These are phyloP conservation scores for Colletotrichum chlorophyti DNA, from an alignment of 2,329 filamentous ascomycete species.

Conservation along the genomic window DNA sequence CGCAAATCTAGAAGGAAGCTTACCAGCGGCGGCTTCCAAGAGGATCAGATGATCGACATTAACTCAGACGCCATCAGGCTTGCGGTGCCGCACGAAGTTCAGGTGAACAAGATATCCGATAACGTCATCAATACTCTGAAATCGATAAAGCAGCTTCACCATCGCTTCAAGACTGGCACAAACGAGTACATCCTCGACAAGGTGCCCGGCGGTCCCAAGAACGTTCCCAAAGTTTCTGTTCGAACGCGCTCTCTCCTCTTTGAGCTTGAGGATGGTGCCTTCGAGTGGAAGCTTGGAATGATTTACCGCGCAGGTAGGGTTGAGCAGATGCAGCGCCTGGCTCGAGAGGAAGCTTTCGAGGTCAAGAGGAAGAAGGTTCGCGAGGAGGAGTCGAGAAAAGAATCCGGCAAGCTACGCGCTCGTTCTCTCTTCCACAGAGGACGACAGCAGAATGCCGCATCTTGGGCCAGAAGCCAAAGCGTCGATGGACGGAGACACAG, in stretches of 20 bases:
- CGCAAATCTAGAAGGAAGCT: slow-evolving; percentile 77
- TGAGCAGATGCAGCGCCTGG: slow-evolving; percentile 89
- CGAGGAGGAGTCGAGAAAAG: slow-evolving; percentile 69
- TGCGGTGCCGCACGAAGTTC: slow-evolving; percentile 88
- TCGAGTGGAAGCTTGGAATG: slow-evolving; percentile 95
- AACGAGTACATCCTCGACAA: slow-evolving; percentile 91
- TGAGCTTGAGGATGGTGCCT: slow-evolving; percentile 93
- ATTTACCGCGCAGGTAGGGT: slow-evolving; percentile 90
- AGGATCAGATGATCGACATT: slow-evolving; percentile 85
- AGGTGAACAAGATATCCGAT: slow-evolving; percentile 90
- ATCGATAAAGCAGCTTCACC: slow-evolving; percentile 87
- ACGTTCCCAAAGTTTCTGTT: slow-evolving; percentile 84
- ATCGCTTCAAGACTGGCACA: slow-evolving; percentile 86
- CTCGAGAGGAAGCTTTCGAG: slow-evolving; percentile 87
- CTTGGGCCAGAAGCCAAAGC: slow-evolving; percentile 61
- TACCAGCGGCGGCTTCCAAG: slow-evolving; percentile 60
- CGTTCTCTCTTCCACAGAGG: slow-evolving; percentile 54
- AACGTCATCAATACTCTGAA: slow-evolving; percentile 90
- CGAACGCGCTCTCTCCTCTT: slow-evolving; percentile 84
- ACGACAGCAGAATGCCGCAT: slow-evolving; percentile 40
- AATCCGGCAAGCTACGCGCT: slow-evolving; percentile 59
- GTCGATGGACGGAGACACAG: slow-evolving; percentile 52
- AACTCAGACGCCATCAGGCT: slow-evolving; percentile 85
- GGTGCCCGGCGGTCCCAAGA: slow-evolving; percentile 82
- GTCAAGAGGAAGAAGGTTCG: slow-evolving; percentile 86